A percentile compares a stretch with the other conserved stretches of the same genome.
phyloP scores from a whole-genome alignment of 768 basidiomycete species.

The Boletus speciosus region DNA sequence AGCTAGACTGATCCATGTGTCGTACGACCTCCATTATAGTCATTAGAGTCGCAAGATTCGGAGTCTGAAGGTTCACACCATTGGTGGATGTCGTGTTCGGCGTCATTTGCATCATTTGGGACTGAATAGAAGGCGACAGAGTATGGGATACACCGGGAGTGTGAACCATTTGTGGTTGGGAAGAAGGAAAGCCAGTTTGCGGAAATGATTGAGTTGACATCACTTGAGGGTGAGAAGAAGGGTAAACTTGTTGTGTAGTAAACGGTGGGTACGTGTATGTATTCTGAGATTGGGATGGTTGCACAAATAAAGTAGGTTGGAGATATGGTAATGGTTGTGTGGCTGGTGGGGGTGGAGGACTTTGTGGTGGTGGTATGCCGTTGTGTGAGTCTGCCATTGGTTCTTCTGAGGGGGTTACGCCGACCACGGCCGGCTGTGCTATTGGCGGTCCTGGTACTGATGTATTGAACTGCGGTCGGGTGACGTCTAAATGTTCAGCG shows the following conservation, averaged over 20 bases:
- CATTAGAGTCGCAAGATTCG: constrained; percentile 26
- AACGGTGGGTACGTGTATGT: constrained; percentile 11
- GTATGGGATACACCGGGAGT: constrained; percentile 9
- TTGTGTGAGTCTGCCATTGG: background rate
- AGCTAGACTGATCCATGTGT: constrained; percentile 24
- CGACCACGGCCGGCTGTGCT: background rate
- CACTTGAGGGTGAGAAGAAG: constrained; percentile 18
- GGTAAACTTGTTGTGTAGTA: constrained; percentile 14
- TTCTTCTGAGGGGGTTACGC: background rate
- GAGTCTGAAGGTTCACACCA: constrained; percentile 12
- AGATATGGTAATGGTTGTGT: constrained; percentile 9
- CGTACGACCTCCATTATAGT: constrained; percentile 32
- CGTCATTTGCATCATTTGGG: constrained; percentile 13
- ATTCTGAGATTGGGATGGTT: constrained; percentile 20
- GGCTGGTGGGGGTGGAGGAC: background rate
- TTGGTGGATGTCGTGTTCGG: constrained; percentile 7
- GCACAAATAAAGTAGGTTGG: constrained; percentile 13
- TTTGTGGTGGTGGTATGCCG: background rate
- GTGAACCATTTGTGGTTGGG: constrained; percentile 15
- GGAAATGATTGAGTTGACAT: constrained; percentile 15
- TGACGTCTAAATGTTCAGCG: background rate
- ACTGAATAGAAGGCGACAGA: constrained; percentile 14
- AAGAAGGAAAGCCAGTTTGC: constrained; percentile 14
- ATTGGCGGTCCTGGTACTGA: background rate
- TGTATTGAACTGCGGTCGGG: background rate